These are phyloP conservation scores for Phragmites australis DNA, from an alignment of 176 grass and related monocot species.

Conservation along the genomic window DNA sequence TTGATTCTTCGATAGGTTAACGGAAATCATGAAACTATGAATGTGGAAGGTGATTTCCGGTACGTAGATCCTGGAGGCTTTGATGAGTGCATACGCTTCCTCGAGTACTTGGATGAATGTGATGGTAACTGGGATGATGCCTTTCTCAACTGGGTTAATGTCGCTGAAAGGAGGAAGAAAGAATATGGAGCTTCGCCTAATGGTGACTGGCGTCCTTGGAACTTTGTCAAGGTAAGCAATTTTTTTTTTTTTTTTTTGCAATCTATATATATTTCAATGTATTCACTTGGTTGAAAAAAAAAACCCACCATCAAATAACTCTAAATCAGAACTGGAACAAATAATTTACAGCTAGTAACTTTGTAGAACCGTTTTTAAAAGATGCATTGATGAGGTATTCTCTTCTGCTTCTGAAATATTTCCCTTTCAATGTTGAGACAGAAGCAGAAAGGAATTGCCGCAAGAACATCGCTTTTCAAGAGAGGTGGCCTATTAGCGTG, in stretches of 20 bases:
- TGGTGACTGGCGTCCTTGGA: slow-evolving; percentile 61
- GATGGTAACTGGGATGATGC: slow-evolving; percentile 75
- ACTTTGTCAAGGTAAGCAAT: slow-evolving; percentile 63
- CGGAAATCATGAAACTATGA: slow-evolving; percentile 98
- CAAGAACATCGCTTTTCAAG: slow-evolving; percentile 80
- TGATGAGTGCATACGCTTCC: slow-evolving; percentile 79
- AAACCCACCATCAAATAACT: neutral
- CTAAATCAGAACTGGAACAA: neutral
- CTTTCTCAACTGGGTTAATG: slow-evolving; percentile 80
- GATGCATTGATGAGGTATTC: slow-evolving; percentile 2
- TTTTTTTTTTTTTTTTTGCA: neutral
- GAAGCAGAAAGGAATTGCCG: slow-evolving; percentile 69
- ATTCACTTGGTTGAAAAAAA: neutral
- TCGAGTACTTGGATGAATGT: slow-evolving; percentile 77
- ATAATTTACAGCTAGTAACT: neutral
- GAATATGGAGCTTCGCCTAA: slow-evolving; percentile 33
- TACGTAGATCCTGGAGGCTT: slow-evolving; percentile 69
- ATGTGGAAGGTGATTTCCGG: slow-evolving; percentile 87
- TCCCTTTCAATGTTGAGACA: slow-evolving; percentile 60
- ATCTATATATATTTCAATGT: neutral
- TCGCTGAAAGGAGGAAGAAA: slow-evolving; percentile 52
- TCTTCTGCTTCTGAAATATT: slow-evolving; percentile 49
- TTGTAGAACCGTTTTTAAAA: neutral
- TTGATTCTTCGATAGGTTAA: slow-evolving; percentile 48
- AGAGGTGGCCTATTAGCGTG: slow-evolving; percentile 70